Evolutionary conservation across 345 rosid genomes (phyloP), one percentile per base, ranked within the genome.

Genomic region (Lepidium didymum): DNA sequence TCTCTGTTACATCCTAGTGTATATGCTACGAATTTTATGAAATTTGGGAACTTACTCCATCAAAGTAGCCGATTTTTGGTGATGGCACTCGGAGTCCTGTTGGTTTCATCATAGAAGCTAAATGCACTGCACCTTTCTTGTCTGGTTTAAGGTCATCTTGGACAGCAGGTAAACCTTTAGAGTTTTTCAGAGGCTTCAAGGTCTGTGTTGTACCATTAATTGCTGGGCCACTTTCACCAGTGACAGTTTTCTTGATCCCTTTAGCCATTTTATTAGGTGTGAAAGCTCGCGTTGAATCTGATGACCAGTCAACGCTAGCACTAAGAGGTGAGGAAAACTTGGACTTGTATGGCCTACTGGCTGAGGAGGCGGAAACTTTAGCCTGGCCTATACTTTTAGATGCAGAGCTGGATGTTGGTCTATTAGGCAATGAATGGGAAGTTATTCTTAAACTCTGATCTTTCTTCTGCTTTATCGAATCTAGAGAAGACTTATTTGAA

Each of bases 41-140:
- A 5, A 65, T 62, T 25, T 42, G 55, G 75, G 47, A 78, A 74
- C 96, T 80, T 38, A 91, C 97, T 90, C 96, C 96, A 56, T 95
- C 98, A 81, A 95, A 95, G 83, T 82, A 91, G 70, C 98, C 99
- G 56, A 91, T 66, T 73, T 91, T 95, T 61, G 99, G 97, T 57
- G 96, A 87, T 53, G 98, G 99, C 87, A 91, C 70, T 13, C 96
- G 81, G 54, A 95, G 96, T 68, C 99, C 96, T 10, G 98, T 77
- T 49, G 96, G 96, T 65, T 83, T 86, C 59, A 56, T 46, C 63
- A 62, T 38, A 15, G 82, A 76, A 71, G 77, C 66, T 56, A 82
- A 69, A 64, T 55, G 77, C 72, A 61, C 68, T 56, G 69, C 65
- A 57, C 34, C 5, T 64, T 65, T 66, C 58, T 69, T 62, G 44